Percentiles rank a stretch among this genome's conserved stretches.
These are phyloP conservation scores for Saraca asoca DNA, from an alignment of 331 rosid genomes.

Conservation along the genomic window DNA sequence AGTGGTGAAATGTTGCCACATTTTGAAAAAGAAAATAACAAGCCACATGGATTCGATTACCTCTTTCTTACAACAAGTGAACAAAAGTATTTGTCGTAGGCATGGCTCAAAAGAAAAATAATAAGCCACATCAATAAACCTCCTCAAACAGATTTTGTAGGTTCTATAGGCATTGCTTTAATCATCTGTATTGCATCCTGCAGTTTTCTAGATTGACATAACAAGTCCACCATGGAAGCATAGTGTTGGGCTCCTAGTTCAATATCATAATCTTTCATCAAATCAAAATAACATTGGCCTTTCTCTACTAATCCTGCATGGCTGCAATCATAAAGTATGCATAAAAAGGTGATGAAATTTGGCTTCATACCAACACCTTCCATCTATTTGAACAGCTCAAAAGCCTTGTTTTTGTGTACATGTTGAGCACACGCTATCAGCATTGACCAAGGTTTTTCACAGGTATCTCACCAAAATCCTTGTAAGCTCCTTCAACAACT, in stretches of 20 bases:
- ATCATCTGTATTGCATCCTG: conserved; percentile 62
- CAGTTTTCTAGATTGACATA: conserved; percentile 82
- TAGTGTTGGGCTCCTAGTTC: conserved; percentile 76
- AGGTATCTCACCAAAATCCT: conserved; percentile 59
- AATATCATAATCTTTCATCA: conserved; percentile 69
- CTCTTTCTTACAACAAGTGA: too few species aligned
- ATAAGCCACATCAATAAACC: conserved; percentile 82
- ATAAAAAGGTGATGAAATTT: conserved; percentile 79
- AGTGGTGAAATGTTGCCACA: too few species aligned
- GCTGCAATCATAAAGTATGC: conserved; percentile 83
- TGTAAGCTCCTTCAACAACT: conserved; percentile 66
- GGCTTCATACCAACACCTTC: conserved; percentile 63
- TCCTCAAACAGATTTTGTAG: conserved; percentile 83
- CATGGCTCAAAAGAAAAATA: too few species aligned
- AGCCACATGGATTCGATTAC: too few species aligned
- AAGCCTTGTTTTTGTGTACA: conserved; percentile 56
- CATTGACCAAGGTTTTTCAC: conserved; percentile 82
- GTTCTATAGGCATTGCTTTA: conserved; percentile 67
- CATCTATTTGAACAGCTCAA: conserved; percentile 62
- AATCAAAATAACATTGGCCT: conserved; percentile 56
- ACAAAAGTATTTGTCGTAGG: too few species aligned
- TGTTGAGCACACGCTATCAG: conserved; percentile 83
- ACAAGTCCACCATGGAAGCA: conserved; percentile 79
- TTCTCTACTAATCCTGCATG: conserved; percentile 81
- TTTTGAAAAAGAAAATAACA: too few species aligned